A percentile compares a stretch with the other conserved stretches of the same genome.
Evolutionary conservation across 305 asterid species (phyloP).

Genomic region (Fraxinus latifolia): DNA sequence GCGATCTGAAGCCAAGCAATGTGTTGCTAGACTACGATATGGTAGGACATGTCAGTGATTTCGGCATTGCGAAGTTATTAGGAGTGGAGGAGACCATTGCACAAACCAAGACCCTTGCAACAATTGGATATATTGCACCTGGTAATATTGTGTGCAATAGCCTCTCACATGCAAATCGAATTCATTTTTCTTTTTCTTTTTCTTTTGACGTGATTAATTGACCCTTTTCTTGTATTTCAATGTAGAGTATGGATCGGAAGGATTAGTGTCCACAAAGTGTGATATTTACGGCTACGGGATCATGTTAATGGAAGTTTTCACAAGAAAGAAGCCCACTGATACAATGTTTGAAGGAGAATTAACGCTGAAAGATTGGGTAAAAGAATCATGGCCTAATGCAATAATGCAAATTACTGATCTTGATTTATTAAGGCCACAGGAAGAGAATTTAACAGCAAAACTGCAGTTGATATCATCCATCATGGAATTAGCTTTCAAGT

Average conservation of each 20-base stretch:
- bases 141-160: conserved; percentile 18
- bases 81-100: conserved; percentile 24
- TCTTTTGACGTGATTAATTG: background rate
- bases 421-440: conserved; percentile 12
- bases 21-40: conserved; percentile 31
- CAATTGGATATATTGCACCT: conserved; percentile 45
- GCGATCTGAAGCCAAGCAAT: conserved; percentile 44
- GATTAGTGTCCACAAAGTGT: conserved; percentile 37
- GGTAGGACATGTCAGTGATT: conserved; percentile 44
- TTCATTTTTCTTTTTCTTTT: background rate
- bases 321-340: conserved; percentile 31
- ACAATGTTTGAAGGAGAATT: conserved; percentile 25
- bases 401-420: conserved; percentile 23
- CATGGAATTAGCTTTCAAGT: conserved; percentile 38
- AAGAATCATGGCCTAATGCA: conserved; percentile 16
- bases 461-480: conserved; percentile 18
- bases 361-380: conserved; percentile 30
- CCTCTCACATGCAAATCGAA: background rate
- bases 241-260: conserved; percentile 42
- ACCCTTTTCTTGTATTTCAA: background rate
- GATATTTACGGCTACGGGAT: conserved; percentile 37
- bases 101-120: conserved; percentile 37
- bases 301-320: conserved; percentile 36
- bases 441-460: background rate
- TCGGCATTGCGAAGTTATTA: conserved; percentile 40